Conservation (phyloP, 2,329 filamentous ascomycete genomes). For the Penicillium sp. region DNA sequence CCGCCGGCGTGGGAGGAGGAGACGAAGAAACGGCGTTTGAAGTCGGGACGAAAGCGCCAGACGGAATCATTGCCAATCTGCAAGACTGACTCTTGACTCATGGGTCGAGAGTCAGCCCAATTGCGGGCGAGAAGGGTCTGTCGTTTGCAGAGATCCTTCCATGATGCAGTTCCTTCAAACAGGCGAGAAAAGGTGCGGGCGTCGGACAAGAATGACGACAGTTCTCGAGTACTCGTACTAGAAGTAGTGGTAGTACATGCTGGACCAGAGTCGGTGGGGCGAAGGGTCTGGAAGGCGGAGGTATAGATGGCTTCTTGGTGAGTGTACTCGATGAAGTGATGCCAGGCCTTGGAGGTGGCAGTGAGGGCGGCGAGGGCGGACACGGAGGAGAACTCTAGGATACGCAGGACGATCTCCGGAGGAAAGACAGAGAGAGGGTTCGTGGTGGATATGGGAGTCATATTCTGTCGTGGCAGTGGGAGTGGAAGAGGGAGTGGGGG, state of each 20-base stretch:
- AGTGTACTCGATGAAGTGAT: slow-evolving; percentile 47
- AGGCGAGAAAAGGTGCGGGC: slow-evolving; percentile 37
- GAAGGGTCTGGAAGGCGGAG: slow-evolving; percentile 34
- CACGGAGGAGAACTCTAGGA: slow-evolving; percentile 44
- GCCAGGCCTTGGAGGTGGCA: slow-evolving; percentile 42
- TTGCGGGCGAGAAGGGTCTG: slow-evolving; percentile 45
- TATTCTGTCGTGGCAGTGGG: slow-evolving; percentile 8
- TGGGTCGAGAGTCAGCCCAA: slow-evolving; percentile 41
- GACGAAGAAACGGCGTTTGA: slow-evolving; percentile 51
- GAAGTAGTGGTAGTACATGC: slow-evolving; percentile 18
- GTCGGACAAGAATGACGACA: slow-evolving; percentile 33
- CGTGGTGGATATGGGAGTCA: slow-evolving; percentile 19
- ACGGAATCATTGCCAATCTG: slow-evolving; percentile 47
- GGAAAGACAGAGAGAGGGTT: slow-evolving; percentile 40
- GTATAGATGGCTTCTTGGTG: slow-evolving; percentile 50
- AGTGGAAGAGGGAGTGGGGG: neutral
- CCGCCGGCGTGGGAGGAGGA: slow-evolving; percentile 53
- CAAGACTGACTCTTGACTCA: slow-evolving; percentile 44
- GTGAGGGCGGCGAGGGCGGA: slow-evolving; percentile 43
- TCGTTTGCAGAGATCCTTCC: slow-evolving; percentile 52
- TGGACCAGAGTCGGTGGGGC: no score
- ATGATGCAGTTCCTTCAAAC: slow-evolving; percentile 41
- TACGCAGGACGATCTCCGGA: slow-evolving; percentile 46
- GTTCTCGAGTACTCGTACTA: slow-evolving; percentile 31
- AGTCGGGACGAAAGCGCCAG: slow-evolving; percentile 53